Percentiles rank a stretch among this genome's conserved stretches.
Conservation (phyloP, 2,329 filamentous ascomycete genomes). For the Aspergillus sp. region DNA sequence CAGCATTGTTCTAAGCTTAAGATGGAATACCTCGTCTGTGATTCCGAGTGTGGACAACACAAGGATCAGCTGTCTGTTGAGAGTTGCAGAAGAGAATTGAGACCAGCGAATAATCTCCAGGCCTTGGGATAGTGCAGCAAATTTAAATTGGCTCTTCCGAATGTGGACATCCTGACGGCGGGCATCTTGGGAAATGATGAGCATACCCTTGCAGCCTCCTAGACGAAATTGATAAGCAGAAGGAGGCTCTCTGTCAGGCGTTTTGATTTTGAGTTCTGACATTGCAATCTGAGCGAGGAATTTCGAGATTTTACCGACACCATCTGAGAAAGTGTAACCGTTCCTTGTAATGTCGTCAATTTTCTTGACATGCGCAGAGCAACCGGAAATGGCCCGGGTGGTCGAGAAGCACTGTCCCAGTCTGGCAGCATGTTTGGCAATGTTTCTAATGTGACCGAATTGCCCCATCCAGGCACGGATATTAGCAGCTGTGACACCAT, state of each 20-base stretch:
- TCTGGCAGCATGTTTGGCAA: conserved; percentile 88
- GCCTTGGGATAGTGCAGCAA: conserved; percentile 66
- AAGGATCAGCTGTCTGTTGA: conserved; percentile 88
- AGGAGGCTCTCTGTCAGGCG: conserved; percentile 58
- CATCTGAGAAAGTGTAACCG: conserved; percentile 78
- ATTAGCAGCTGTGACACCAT: conserved; percentile 65
- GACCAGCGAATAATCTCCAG: conserved; percentile 86
- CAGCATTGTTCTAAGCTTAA: conserved; percentile 68
- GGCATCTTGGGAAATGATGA: conserved; percentile 71
- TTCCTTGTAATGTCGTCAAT: conserved; percentile 71
- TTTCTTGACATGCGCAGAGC: conserved; percentile 57
- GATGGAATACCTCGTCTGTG: conserved; percentile 62
- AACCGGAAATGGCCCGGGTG: conserved; percentile 70
- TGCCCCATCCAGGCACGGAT: conserved; percentile 87
- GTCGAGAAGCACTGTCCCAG: conserved; percentile 96
- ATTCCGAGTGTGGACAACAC: conserved; percentile 81
- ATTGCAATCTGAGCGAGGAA: conserved; percentile 74
- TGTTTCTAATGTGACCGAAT: conserved; percentile 74
- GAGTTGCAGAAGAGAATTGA: conserved; percentile 69
- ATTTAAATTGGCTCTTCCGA: conserved; percentile 85
- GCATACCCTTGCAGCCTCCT: conserved; percentile 87
- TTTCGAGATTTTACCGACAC: conserved; percentile 86
- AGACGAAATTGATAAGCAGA: conserved; percentile 91
- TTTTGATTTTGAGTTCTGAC: conserved; percentile 64
- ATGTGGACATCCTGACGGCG: conserved; percentile 70